Evolutionary conservation across 1,139 yeast genomes (phyloP).

Genomic region (Eremothecium gossypii): DNA sequence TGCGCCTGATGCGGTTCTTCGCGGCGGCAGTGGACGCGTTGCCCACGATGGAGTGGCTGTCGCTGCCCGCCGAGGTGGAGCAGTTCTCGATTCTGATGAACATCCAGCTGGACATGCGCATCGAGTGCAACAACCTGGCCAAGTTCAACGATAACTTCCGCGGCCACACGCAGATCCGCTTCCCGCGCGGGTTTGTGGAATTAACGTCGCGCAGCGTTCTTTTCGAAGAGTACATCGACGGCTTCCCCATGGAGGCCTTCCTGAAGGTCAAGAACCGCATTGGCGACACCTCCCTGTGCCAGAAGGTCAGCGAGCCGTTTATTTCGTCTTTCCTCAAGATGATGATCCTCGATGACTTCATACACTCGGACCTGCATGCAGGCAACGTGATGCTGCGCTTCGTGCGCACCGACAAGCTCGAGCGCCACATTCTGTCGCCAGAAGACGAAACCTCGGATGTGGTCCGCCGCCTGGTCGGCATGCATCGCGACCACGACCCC

Average conservation of each 20-base stretch:
- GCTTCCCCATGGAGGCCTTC: slow-evolving; percentile 69
- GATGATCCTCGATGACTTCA: slow-evolving; percentile 86
- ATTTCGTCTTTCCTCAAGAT: slow-evolving; percentile 86
- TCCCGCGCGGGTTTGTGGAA: slow-evolving; percentile 67
- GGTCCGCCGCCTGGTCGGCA: slow-evolving; percentile 38
- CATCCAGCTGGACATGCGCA: slow-evolving; percentile 77
- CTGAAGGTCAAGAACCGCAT: slow-evolving; percentile 36
- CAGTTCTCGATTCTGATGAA: slow-evolving; percentile 82
- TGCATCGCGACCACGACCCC: slow-evolving; percentile 33
- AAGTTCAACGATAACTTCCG: slow-evolving; percentile 43
- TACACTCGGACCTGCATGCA: slow-evolving; percentile 94
- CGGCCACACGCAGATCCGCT: slow-evolving; percentile 54
- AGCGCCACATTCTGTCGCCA: slow-evolving; percentile 30
- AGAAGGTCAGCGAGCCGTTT: slow-evolving; percentile 76
- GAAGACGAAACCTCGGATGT: slow-evolving; percentile 39
- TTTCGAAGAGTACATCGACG: slow-evolving; percentile 79
- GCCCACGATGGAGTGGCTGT: slow-evolving; percentile 97
- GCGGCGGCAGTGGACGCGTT: slow-evolving; percentile 59
- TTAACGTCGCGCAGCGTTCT: slow-evolving; percentile 65
- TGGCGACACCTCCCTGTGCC: slow-evolving; percentile 39
- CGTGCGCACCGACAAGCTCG: slow-evolving; percentile 36
- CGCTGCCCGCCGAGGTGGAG: slow-evolving; percentile 87
- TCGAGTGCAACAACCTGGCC: slow-evolving; percentile 74
- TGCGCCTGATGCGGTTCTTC: slow-evolving; percentile 72
- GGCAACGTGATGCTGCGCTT: slow-evolving; percentile 87